phyloP scores from a whole-genome alignment of 352 stramenopile genomes.

The Thalassiosira oceanica region DNA sequence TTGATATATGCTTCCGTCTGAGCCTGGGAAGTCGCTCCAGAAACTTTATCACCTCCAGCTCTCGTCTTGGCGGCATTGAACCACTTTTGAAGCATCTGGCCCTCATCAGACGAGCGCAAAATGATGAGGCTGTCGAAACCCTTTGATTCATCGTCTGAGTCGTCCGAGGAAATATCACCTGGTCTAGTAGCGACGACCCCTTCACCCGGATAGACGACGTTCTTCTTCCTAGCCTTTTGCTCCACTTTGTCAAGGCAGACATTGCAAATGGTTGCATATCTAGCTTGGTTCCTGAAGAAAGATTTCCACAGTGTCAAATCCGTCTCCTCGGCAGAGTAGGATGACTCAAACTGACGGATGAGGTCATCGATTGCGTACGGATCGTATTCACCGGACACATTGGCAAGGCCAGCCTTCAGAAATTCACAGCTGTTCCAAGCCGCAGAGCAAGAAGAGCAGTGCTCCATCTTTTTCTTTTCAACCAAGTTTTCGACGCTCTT shows the following conservation, averaged over 20 bases:
- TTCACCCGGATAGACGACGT: slow-evolving; percentile 59
- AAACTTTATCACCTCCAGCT: slow-evolving; percentile 87
- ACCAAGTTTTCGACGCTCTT: slow-evolving; percentile 87
- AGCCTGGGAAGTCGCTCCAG: too few relatives aligned
- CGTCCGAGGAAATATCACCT: slow-evolving; percentile 91
- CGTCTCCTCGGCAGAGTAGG: slow-evolving; percentile 86
- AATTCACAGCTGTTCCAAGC: slow-evolving; percentile 66
- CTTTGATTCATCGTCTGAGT: slow-evolving; percentile 84
- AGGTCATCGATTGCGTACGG: slow-evolving; percentile 79
- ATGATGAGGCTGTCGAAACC: slow-evolving; percentile 92
- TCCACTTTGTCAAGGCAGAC: slow-evolving; percentile 83
- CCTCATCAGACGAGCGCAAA: slow-evolving; percentile 86
- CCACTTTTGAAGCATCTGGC: slow-evolving; percentile 93
- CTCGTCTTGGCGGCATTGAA: slow-evolving; percentile 87
- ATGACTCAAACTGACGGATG: slow-evolving; percentile 77
- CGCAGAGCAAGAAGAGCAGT: slow-evolving; percentile 83
- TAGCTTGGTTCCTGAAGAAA: slow-evolving; percentile 92
- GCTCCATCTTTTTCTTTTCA: slow-evolving; percentile 83
- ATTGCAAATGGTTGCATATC: slow-evolving; percentile 92
- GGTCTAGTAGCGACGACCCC: slow-evolving; percentile 78
- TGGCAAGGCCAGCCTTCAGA: slow-evolving; percentile 85
- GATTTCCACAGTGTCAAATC: slow-evolving; percentile 93
- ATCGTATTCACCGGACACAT: slow-evolving; percentile 77
- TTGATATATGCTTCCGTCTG: too few relatives aligned
- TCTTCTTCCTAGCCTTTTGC: slow-evolving; percentile 55